Conservation (phyloP, 306 rosid species). For the Quercus parvula region DNA sequence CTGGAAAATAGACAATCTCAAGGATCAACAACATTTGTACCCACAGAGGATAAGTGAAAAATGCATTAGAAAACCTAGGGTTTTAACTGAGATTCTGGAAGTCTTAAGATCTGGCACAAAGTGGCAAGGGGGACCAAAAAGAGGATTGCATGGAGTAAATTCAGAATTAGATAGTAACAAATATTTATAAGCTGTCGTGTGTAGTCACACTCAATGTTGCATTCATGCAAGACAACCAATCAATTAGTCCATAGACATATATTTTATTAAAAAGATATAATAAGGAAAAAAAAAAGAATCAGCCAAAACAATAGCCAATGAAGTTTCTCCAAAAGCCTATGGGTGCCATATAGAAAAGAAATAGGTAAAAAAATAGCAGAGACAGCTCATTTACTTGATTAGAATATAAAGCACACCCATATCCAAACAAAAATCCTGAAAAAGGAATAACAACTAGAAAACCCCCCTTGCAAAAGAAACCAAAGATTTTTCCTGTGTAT, state of each 20-base stretch:
- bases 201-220: conserved; percentile 69
- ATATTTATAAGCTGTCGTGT: conserved; percentile 43
- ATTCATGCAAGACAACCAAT: conserved; percentile 73
- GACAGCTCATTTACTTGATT: conserved; percentile 32
- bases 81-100: conserved; percentile 32
- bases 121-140: conserved; percentile 56
- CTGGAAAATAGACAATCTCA: conserved; percentile 17
- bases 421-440: conserved; percentile 16
- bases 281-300: conserved; percentile 14
- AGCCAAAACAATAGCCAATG: conserved; percentile 34
- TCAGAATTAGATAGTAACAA: conserved; percentile 38
- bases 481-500: neutral
- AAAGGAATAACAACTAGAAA: neutral
- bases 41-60: conserved; percentile 35
- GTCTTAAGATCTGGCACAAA: conserved; percentile 21
- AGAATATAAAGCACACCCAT: neutral
- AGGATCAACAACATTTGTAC: conserved; percentile 24
- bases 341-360: conserved; percentile 10
- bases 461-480: conserved; percentile 6
- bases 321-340: conserved; percentile 33
- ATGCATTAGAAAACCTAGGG: conserved; percentile 26
- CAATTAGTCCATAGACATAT: conserved; percentile 51
- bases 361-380: conserved; percentile 4
- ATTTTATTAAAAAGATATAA: conserved; percentile 24
- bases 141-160: conserved; percentile 58